Base-by-base conservation (phyloP, 1,139 yeast genomes). In the Blastobotrys malaysiensis region DNA sequence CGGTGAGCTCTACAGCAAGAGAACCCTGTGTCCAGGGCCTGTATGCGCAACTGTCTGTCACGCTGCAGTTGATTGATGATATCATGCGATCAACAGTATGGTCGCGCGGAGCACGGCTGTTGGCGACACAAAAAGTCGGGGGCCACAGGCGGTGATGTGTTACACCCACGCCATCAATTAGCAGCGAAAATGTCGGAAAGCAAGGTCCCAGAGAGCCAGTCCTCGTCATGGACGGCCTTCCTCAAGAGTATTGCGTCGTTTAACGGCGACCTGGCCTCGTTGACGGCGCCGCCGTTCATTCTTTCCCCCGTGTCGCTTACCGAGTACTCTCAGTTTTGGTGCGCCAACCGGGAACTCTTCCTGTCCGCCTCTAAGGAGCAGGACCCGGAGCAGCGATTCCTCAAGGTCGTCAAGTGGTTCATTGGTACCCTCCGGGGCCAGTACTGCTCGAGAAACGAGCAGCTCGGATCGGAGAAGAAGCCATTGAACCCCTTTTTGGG, bases 221-320 rank as follows among this genome's bases (percentile, higher is more conserved):
- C 65, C 20, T 58, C 62, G 14, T 61, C 67, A 9, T 59, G 65
- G 65, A 53, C 64, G 13, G 55, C 63, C 54, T 91, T 93, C 70
- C 78, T 93, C 63, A 88, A 89, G 73, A 88, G 97, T 53, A 83
- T 93, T 65, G 95, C 97, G 45, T 83, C 95, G 13, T 93, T 88
- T 73, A 90, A 91, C 63, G 99, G 99, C 45, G 99, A 93, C 69
- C 76, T 93, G 62, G 88, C 97, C 16, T 84, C 96, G 1, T 75
- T 93, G 66, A 90, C 99, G 1, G 99, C 99, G 1, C 99, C 99
- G 24, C 97, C 99, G n/a, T 93, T 93, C 73, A 93, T 93, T 63
- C 77, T 93, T 59, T 88, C 97, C 9, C 91, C 97, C 22, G 86
- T 88, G 6, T 91, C 98, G 2, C 77, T 89, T 64, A 82, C 83